Evolutionary conservation across 1,284 basidiomycete species (phyloP), one percentile per base, ranked within the genome.

Genomic region (Pseudozyma tsukubaensis): DNA sequence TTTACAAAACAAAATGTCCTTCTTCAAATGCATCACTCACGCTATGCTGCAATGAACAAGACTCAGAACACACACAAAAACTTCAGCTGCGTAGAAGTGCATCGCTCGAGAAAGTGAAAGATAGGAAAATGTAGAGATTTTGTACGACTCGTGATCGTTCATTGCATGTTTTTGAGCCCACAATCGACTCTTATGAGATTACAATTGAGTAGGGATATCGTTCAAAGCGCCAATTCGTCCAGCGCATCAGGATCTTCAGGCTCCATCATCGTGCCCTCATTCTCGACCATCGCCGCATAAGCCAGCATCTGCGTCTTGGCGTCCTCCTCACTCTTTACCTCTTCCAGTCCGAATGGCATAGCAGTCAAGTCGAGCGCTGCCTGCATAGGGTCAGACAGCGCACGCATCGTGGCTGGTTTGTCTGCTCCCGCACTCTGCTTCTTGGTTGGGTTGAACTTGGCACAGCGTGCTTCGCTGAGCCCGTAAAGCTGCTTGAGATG

Each of bases 401-500:
- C 47, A 10, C 77, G 73, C 64, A 72, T 69, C 49, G 66, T 67
- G 2, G 78, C 73, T 4, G 65, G 69, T 35, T 61, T 65, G 37
- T 78, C 76, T 16, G 67, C 78, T 10, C 73, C 73, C 13, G 74
- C 78, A 52, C 71, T 76, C 58, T 62, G 63, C 54, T 77, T 76
- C 58, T 65, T 74, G 52, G 49, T 60, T n/a, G 78, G 72, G 13
- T 74, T 76, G 62, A 73, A 78, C 42, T 80, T 80, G 59, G 64
- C 69, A 52, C 74, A 78, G 39, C 71, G 71, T 50, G 68, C 66
- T 42, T 82, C 80, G 32, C 68, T 64, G 1, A 83, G 61, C 2
- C 69, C 62, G 66, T 80, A 83, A 32, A 81, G 50, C 29, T 61
- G 59, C 62, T 80, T 81, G 43, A 83, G 73, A 35, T 83, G 82